Evolutionary conservation across 2,329 filamentous ascomycete genomes (phyloP).

Genomic region (Microsporum canis): DNA sequence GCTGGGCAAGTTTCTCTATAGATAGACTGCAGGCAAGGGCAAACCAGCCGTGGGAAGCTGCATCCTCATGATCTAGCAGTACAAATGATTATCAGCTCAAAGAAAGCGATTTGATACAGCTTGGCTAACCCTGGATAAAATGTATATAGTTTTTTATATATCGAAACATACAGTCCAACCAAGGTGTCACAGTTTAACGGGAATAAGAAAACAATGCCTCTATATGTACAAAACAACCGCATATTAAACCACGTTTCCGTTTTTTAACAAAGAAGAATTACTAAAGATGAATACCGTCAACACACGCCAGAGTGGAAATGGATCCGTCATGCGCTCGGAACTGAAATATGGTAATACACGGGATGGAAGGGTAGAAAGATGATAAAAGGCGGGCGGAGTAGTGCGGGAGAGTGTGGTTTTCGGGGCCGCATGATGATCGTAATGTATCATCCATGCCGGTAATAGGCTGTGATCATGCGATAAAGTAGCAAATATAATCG

Average conservation of each 20-base stretch:
- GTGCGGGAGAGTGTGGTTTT: background rate
- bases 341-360: conserved; percentile 26
- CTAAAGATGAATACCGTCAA: conserved; percentile 25
- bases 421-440: background rate
- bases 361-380: conserved; percentile 21
- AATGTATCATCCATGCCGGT: background rate
- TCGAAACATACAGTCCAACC: background rate
- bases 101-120: background rate
- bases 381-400: conserved; percentile 15
- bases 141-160: conserved; percentile 1
- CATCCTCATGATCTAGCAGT: background rate
- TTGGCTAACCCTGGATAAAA: background rate
- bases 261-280: conserved; percentile 22
- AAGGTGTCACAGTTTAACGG: background rate
- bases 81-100: background rate
- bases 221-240: conserved; percentile 36
- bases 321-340: conserved; percentile 21
- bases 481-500: background rate
- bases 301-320: conserved; percentile 37
- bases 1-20: background rate
- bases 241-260: conserved; percentile 29
- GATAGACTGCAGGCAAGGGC: background rate
- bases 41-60: background rate
- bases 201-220: conserved; percentile 17
- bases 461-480: background rate